Evolutionary conservation across 2,329 filamentous ascomycete genomes (phyloP), one percentile per base, ranked within the genome.

Genomic region (Alternaria sp.): DNA sequence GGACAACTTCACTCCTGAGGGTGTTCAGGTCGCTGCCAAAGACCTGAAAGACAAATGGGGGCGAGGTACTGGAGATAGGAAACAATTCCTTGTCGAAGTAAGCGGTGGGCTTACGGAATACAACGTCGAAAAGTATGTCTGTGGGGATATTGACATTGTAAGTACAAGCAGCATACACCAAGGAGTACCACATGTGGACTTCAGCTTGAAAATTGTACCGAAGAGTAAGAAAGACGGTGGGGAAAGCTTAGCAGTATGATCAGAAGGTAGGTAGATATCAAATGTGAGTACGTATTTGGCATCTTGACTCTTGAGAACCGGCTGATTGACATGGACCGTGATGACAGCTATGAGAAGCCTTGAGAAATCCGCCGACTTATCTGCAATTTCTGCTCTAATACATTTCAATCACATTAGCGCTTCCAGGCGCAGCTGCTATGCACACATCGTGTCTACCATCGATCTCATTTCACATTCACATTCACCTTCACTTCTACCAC

Each of bases 121-220:
- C 55, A 99, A 98, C 78, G 92, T 96, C 6, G 87, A 86, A 69
- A 83, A 85, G 10, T 97, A 96, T 81, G 90, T 93, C n/a, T 86
- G 83, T 74, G 75, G 80, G 85, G 93, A 98, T 80, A 89, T 99
- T 69, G 95, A 99, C 80, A 94, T 99, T 68, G 89, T 98, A 70
- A 97, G 94, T 44, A 97, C 94, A 44, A 97, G 94, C 77, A 94
- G 92, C 54, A 97, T 99, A 74, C 95, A 99, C 75, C 95, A 99
- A 82, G 94, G 95, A 3, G 93, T 96, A 3, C 88, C 91, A 30
- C 93, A 97, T 77, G 89, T 99, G 46, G 95, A 99, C 79, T 98
- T 97, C 78, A 97, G 94, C 5, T 85, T 99, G 69, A 99, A 99
- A 84, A 94, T 99, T 54, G 79, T 85, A 40, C 82, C 82, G 0